Base-by-base conservation (phyloP, 805 yeast species). In the Candida rishiriensis region DNA sequence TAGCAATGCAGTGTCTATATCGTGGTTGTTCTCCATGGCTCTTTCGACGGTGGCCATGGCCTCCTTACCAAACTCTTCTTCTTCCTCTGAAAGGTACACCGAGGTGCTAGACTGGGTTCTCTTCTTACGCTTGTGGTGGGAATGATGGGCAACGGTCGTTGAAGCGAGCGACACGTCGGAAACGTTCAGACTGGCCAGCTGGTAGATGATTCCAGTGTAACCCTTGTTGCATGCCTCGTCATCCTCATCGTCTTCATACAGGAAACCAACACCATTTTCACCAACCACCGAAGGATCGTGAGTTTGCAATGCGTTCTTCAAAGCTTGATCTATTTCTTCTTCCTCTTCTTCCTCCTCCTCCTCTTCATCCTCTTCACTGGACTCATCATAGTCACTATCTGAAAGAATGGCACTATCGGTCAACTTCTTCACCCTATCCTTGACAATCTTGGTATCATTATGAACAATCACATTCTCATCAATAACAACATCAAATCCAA, bases 21-120 rank as follows among this genome's bases (percentile, higher is more conserved):
- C 95, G 65, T 93, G 99, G 63, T 88, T 86, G 58, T 90, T 84
- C 54, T 86, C 91, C 65, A 93, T 76, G 1, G 99, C 95, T 60
- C 99, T 77, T 54, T 83, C 88, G 29, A 93, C 86, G 0, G 97
- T 88, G 10, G 95, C 97, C 47, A 85, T 72, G n/a, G 97, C 99
- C 71, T 93, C 99, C 45, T 74, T 76, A 52, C 77, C 76, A 65
- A 91, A 91, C 60, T 85, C 88, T 62, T 87, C 96, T 49, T 56
- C 64, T 21, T 63, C 65, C 30, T 58, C 65, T 41, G 75, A 76
- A 8, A 75, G 63, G 28, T 53, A 56, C 18, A 56, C 53, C 16
- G 67, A 59, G 5, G 67, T 60, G n/a, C 64, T 55, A n/a, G 69
- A 64, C 34, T 54, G 64, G 2, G 68, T 63, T 52, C 70, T 56